phyloP scores from a whole-genome alignment of 768 basidiomycete species.

The Hericium coralloides region DNA sequence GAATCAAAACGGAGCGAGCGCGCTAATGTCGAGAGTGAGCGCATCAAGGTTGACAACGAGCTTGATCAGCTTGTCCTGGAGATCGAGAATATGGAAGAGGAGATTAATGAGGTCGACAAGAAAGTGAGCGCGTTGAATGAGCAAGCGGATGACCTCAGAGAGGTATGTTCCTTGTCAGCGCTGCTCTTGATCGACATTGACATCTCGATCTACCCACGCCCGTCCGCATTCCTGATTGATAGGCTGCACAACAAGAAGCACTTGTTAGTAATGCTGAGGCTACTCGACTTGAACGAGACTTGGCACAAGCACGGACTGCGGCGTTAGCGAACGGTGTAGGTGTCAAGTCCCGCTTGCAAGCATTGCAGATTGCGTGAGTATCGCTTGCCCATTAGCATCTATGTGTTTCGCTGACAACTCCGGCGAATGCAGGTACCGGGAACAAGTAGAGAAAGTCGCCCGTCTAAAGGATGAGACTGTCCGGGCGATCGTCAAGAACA shows the following conservation, averaged over 20 bases:
- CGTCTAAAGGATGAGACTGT: slow-evolving; percentile 73
- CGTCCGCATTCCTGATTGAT: neutral
- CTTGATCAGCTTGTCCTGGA: slow-evolving; percentile 68
- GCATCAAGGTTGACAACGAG: slow-evolving; percentile 75
- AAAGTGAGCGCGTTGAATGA: slow-evolving; percentile 62
- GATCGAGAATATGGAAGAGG: slow-evolving; percentile 77
- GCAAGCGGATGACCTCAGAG: slow-evolving; percentile 74
- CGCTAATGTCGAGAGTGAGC: slow-evolving; percentile 64
- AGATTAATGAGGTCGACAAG: slow-evolving; percentile 64
- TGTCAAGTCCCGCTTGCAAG: slow-evolving; percentile 69
- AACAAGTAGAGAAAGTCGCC: slow-evolving; percentile 68
- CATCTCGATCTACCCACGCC: neutral
- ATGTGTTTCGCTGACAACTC: slow-evolving; percentile 1
- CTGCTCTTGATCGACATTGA: neutral
- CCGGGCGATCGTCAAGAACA: slow-evolving; percentile 75
- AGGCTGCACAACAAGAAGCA: slow-evolving; percentile 77
- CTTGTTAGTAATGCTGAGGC: slow-evolving; percentile 58
- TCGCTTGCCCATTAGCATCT: slow-evolving; percentile 3
- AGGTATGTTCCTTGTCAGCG: slow-evolving; percentile 37
- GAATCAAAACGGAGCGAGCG: slow-evolving; percentile 65
- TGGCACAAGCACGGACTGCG: slow-evolving; percentile 66
- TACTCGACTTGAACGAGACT: slow-evolving; percentile 56
- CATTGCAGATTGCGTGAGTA: slow-evolving; percentile 66
- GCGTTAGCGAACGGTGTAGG: slow-evolving; percentile 78
- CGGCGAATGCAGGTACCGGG: slow-evolving; percentile 47